Evolutionary conservation across 140 eudicot species (phyloP).

Genomic region (Erigeron philadelphicus): DNA sequence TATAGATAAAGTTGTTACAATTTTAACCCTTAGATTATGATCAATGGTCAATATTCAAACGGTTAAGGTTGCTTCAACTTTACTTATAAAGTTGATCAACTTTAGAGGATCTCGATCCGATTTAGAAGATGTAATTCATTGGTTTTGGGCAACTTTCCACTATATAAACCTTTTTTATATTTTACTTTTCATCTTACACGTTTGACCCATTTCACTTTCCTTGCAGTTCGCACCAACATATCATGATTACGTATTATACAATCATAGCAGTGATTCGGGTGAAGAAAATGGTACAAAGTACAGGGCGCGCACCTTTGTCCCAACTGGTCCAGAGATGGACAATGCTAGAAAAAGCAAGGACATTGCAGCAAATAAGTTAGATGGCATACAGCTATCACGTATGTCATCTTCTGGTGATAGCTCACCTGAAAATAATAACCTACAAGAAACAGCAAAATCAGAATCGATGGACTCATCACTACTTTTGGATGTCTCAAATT

Average conservation of each 20-base stretch:
- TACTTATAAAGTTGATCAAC: too few species aligned
- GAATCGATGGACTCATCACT: conserved; percentile 55
- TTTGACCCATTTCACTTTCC: background rate
- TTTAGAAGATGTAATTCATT: too few species aligned
- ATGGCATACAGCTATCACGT: conserved; percentile 58
- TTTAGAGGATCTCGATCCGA: too few species aligned
- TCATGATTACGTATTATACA: conserved; percentile 90
- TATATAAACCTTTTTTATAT: too few species aligned
- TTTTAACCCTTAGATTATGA: too few species aligned
- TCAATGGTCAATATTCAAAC: too few species aligned
- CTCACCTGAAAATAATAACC: conserved; percentile 27
- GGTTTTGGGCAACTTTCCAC: too few species aligned
- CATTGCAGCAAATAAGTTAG: conserved; percentile 46
- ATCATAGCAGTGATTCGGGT: conserved; percentile 61
- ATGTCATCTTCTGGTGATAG: conserved; percentile 50
- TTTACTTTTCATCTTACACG: too few species aligned
- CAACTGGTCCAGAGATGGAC: conserved; percentile 91
- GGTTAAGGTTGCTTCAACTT: too few species aligned
- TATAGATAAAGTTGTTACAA: too few species aligned
- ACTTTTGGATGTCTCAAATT: conserved; percentile 41
- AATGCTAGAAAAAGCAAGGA: conserved; percentile 56
- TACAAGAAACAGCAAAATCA: conserved; percentile 24
- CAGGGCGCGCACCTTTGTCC: conserved; percentile 84
- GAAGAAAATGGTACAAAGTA: conserved; percentile 66
- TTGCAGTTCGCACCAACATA: conserved; percentile 95